Evolutionary conservation across 768 basidiomycete genomes (phyloP), one percentile per base, ranked within the genome.

Genomic region (Tylopilus vinaceipallidus): DNA sequence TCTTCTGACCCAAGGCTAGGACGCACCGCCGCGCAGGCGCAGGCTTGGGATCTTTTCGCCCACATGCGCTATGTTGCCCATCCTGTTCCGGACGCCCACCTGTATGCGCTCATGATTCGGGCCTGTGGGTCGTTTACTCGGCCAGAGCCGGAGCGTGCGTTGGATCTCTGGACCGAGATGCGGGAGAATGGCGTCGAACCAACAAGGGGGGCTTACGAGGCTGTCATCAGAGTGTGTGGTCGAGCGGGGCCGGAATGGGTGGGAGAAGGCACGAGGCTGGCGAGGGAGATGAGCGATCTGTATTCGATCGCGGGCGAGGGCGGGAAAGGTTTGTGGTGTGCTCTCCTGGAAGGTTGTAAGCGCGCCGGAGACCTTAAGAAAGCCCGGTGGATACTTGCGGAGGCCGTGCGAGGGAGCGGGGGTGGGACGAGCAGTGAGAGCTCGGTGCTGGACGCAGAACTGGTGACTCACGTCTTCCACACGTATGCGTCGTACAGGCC

Each of bases 61-160:
- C 95, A 99, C 67, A 95, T 97, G 90, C 90, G 95, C 39, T 94
- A 97, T 53, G 89, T 91, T 13, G 91, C 95, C 1, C 93, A 98
- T 64, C 84, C 92, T 1, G 71, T 73, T 4, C 94, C 95, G 0
- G 83, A 88, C 54, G 74, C 74, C 13, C 67, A 75, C 20, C 73
- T 95, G 7, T 98, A 92, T 69, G 79, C 83, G 0, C 64, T 80
- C 30, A 97, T 99, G 93, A 92, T 99, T 57, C 78, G 79, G 5
- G 88, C 91, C 0, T 98, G 95, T 54, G 86, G 86, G 1, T 71
- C 61, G 16, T 75, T 76, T 5, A 73, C 78, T 4, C 72, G 72
- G 20, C 82, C 88, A 1, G 87, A 95, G 56, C 91, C 93, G 0
- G 92, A 97, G 63, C 84, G 90, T 36, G 97, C 95, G 0, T 73